Evolutionary conservation across 2,329 filamentous ascomycete genomes (phyloP), one percentile per base, ranked within the genome.

Genomic region (Chaetomiaceae sp.): DNA sequence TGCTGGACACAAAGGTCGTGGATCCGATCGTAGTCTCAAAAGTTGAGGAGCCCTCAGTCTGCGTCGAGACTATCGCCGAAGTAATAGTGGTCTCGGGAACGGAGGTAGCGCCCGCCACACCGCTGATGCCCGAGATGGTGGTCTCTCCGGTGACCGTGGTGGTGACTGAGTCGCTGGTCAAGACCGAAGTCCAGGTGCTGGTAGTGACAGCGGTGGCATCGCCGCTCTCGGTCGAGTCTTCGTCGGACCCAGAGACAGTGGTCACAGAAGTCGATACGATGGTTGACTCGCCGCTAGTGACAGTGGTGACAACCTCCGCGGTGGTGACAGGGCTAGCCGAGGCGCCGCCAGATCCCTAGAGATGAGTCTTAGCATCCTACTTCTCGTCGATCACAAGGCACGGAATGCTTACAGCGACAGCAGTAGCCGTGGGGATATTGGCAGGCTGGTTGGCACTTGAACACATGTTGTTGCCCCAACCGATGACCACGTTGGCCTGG

Each of bases 401-500:
- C 11, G n/a, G 13, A 20, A 5, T 13, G 45, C 57, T 57, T 43
- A 59, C 58, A 37, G 45, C 20, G 9, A 37, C 33, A 23, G 40
- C 34, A 13, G 48, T 54, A 21, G 46, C 51, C 7, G 51, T 16
- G 16, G 51, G 11, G n/a, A 58, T 44, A 36, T 23, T 23, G 48
- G 72, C 65, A 29, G 61, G 51, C 21, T 71, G 67, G 48, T 71
- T 71, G 52, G 63, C 69, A 38, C 57, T 64, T 20, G 63, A 53
- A 65, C 76, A 79, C 52, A 72, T 54, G 11, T 61, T 47, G 51
- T 72, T 61, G 37, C 67, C 76, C 57, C 69, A 76, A 25, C 61
- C 51, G 36, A 78, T 63, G 51, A 68, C 71, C 37, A 66, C 57
- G 30, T 65, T 60, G 44, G 71, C 71, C 43, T 71, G 65, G 14